These are phyloP conservation scores for Pythium vanterpoolii DNA, from an alignment of 352 stramenopile genomes.

Conservation along the genomic window DNA sequence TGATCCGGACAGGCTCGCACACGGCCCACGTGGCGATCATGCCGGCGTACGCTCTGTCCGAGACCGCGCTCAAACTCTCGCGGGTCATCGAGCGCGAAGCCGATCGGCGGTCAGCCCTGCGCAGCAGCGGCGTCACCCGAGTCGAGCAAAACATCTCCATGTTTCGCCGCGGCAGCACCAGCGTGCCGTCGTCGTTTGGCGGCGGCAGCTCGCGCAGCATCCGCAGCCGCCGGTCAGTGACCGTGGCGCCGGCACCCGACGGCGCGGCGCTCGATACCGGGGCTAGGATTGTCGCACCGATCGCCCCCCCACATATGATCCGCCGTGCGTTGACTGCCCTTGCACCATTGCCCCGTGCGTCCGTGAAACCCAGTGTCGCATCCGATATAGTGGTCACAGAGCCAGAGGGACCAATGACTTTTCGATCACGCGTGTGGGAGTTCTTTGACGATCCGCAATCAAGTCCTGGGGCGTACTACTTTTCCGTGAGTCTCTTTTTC, in stretches of 20 bases:
- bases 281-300: not conserved
- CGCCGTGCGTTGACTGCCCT: not conserved
- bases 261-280: constrained; percentile 1
- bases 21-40: constrained; percentile 5
- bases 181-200: constrained; percentile 6
- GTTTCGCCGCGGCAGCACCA: constrained; percentile 14
- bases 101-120: constrained; percentile 35
- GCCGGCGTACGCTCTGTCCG: constrained; percentile 33
- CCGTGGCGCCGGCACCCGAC: constrained; percentile 20
- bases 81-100: constrained; percentile 63
- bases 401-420: constrained; percentile 4
- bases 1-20: not conserved
- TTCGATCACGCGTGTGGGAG: constrained; percentile 33
- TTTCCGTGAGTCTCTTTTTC: constrained; percentile 55
- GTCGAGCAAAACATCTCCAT: constrained; percentile 31
- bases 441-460: constrained; percentile 77
- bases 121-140: constrained; percentile 18
- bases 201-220: constrained; percentile 8
- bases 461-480: constrained; percentile 50
- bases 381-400: not conserved
- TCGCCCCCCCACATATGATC: not conserved
- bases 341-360: constrained; percentile 1
- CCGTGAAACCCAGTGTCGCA: not conserved
- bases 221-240: constrained; percentile 12
- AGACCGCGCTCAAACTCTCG: constrained; percentile 62